Base-by-base conservation (phyloP, 257 asterid species). In the Plectranthus barbatus region DNA sequence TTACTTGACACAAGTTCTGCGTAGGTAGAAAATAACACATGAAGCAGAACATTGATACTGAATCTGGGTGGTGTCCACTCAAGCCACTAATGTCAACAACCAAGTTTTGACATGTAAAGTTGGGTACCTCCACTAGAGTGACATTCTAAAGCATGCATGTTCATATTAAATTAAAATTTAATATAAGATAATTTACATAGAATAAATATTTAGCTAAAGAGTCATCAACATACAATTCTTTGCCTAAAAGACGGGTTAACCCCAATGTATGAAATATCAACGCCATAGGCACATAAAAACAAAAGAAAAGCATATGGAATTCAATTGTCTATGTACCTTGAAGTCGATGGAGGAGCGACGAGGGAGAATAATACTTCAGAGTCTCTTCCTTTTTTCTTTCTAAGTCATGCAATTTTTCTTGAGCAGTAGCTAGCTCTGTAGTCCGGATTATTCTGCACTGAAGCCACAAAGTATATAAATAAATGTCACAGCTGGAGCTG, bases 401-500 rank as follows among this genome's bases (percentile, higher is more conserved):
- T 40, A 93, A 73, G 45, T 93, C 97, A 79, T 81, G 86, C 72
- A 85, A 67, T 48, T 77, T 93, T 77, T 93, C 96, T 77, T 82
- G 94, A 64, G 99, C 96, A 74, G 94, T 73, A 72, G 97, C 99
- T 68, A 93, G 79, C 77, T 90, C 99, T 29, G 95, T 76, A 15
- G 97, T 93, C 48, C 95, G 88, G 67, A 93, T 93, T 59, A 93
- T 85, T 74, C 88, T 81, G 70, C 99, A 90, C 99, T 93, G 88
- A 66, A 77, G 44, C 64, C 81, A 66, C 57, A 72, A 63, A 67
- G 66, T n/a, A 42, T 37, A 60, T 49, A 56, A 56, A 9, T 12
- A 0, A 9, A 8, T 42, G 39, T 60, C 52, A 63, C 44, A 4
- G 41, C 45, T 29, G 67, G 42, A 62, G 33, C 48, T 54, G 54